These are phyloP conservation scores for Adenanthera pavonina DNA, from an alignment of 306 rosid genomes.

Conservation along the genomic window DNA sequence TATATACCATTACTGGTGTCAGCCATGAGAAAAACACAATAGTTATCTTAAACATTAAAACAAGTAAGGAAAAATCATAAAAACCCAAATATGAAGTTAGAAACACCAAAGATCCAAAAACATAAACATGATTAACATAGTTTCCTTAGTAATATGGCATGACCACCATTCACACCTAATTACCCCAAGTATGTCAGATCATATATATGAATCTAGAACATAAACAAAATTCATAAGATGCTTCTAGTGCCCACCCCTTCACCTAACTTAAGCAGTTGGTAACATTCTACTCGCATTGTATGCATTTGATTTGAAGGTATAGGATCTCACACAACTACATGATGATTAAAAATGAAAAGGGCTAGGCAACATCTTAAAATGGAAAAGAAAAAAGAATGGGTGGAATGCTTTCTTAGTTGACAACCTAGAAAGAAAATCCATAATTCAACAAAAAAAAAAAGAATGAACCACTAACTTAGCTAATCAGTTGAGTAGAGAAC, in stretches of 20 bases:
- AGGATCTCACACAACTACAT: slow-evolving; percentile 75
- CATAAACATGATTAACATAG: neutral
- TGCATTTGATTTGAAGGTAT: slow-evolving; percentile 82
- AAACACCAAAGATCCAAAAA: neutral
- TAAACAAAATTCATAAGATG: slow-evolving; percentile 22
- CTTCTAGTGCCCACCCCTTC: slow-evolving; percentile 59
- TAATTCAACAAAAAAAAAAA: too few species aligned
- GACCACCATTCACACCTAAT: neutral
- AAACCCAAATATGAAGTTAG: neutral
- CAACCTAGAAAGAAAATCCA: too few species aligned
- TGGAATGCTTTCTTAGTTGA: too few species aligned
- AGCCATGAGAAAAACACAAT: neutral
- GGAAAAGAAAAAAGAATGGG: too few species aligned
- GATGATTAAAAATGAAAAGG: too few species aligned
- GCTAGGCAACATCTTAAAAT: too few species aligned
- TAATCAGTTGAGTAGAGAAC: too few species aligned
- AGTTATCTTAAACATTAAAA: neutral
- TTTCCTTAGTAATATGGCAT: neutral
- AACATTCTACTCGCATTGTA: slow-evolving; percentile 72
- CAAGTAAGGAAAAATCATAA: neutral
- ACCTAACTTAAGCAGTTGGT: slow-evolving; percentile 77
- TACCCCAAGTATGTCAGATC: neutral
- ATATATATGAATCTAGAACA: slow-evolving; percentile 16
- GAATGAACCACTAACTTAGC: too few species aligned
- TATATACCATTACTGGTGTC: neutral